phyloP scores from a whole-genome alignment of 352 stramenopile genomes.

The Globisporangium paddicum region DNA sequence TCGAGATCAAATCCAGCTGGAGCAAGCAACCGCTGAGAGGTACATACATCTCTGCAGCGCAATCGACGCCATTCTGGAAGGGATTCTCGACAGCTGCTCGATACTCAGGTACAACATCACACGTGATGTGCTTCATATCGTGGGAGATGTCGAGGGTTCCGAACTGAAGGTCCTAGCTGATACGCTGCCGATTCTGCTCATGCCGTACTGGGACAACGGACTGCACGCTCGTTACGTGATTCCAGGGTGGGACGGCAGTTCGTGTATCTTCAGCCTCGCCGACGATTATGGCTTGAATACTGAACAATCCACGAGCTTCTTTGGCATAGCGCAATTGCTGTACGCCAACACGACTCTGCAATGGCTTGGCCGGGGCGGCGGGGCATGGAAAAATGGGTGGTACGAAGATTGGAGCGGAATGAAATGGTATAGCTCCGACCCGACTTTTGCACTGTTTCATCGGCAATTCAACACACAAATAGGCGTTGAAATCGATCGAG shows the following conservation, averaged over 20 bases:
- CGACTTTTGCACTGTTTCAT: not conserved
- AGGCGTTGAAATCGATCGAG: too few species aligned
- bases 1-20: too few species aligned
- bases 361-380: constrained; percentile 15
- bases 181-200: constrained; percentile 28
- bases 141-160: constrained; percentile 16
- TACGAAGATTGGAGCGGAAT: constrained; percentile 18
- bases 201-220: constrained; percentile 32
- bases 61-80: too few species aligned
- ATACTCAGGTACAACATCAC: constrained; percentile 24
- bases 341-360: constrained; percentile 17
- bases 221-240: constrained; percentile 14
- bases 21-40: too few species aligned
- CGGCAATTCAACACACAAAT: constrained; percentile 25
- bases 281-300: constrained; percentile 5
- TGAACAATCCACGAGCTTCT: constrained; percentile 10
- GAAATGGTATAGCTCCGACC: constrained; percentile 18
- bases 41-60: too few species aligned
- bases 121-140: constrained; percentile 14
- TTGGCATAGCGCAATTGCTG: too few species aligned
- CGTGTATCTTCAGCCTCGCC: constrained; percentile 12
- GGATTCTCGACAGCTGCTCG: constrained; percentile 18
- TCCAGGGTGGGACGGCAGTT: constrained; percentile 17
- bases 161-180: too few species aligned
- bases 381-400: constrained; percentile 30